Base-by-base conservation (phyloP, 768 basidiomycete species). In the Lentinula boryana region DNA sequence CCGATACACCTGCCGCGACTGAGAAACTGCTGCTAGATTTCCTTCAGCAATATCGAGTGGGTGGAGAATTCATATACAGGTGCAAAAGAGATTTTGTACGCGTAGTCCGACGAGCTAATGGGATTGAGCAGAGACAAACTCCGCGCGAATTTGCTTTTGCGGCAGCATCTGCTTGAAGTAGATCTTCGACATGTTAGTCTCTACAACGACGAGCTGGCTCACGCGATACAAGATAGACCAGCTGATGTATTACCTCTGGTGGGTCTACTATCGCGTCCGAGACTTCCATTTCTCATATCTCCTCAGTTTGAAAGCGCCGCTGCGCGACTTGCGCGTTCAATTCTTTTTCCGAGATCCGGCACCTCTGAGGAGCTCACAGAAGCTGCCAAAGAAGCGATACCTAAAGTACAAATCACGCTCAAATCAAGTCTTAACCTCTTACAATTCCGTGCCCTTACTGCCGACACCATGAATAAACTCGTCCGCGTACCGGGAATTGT, bases 401-500 rank as follows among this genome's bases (percentile, higher is more conserved):
- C 79, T 44, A 88, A 85, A 68, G 81, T 98, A 35, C 97, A 98
- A 75, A 80, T 98, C 57, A 93, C 88, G 43, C 79, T 98, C 40
- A 85, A 83, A 68, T 94, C 93, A n/a, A 91, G 90, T 5, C 83
- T 96, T 65, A 96, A 96, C 74, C 81, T 98, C 76, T 84, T 92
- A 57, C 93, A 92, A 71, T 97, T 98, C 72, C 87, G 97, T 44
- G 94, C 95, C 46, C 84, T 99, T 44, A 91, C 91, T 0, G 97
- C 97, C 9, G 84, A 95, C 67, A 94, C 90, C 21, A 91, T 98
- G 81, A 95, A 94, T 69, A 95, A 92, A 69, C 87, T 99, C 46
- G 95, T 99, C 40, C 91, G 97, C 62, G 84, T 98, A 46, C 97
- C 97, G 1, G 97, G 97, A 35, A 99, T 99, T 67, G 95, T 98